phyloP scores from a whole-genome alignment of 2,329 filamentous ascomycete species.

The Colletotrichum phormii region DNA sequence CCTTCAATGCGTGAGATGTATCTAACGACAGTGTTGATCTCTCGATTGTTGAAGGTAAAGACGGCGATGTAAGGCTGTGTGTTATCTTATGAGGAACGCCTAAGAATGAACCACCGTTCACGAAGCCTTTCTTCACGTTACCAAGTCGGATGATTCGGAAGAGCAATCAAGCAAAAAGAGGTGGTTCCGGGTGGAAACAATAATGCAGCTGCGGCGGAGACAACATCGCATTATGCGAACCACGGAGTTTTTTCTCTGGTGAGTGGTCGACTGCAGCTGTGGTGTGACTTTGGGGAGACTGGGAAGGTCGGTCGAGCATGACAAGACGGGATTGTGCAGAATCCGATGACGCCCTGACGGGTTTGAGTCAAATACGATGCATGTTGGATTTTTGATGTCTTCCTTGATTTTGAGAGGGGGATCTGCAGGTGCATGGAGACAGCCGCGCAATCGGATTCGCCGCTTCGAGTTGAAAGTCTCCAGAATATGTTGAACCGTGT shows the following conservation, averaged over 20 bases:
- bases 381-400: neutral
- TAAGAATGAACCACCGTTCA: no score
- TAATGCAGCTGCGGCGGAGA: neutral
- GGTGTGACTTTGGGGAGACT: neutral
- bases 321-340: slow-evolving; percentile 27
- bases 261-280: neutral
- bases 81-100: no score
- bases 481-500: neutral
- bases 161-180: neutral
- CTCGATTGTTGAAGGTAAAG: no score
- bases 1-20: neutral
- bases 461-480: neutral
- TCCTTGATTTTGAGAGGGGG: slow-evolving; percentile 16
- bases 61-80: no score
- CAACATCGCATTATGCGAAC: neutral
- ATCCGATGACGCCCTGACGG: slow-evolving; percentile 11
- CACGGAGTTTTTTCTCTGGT: neutral
- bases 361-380: slow-evolving; percentile 24
- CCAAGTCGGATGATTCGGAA: neutral
- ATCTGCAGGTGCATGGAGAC: slow-evolving; percentile 7
- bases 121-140: neutral
- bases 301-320: neutral
- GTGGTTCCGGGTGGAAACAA: neutral
- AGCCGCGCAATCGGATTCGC: slow-evolving; percentile 29
- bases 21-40: no score